A percentile compares a stretch with the other conserved stretches of the same genome.
Evolutionary conservation across 192 early-diverging fungal genomes (phyloP).

Genomic region (Entomortierella parvispora): DNA sequence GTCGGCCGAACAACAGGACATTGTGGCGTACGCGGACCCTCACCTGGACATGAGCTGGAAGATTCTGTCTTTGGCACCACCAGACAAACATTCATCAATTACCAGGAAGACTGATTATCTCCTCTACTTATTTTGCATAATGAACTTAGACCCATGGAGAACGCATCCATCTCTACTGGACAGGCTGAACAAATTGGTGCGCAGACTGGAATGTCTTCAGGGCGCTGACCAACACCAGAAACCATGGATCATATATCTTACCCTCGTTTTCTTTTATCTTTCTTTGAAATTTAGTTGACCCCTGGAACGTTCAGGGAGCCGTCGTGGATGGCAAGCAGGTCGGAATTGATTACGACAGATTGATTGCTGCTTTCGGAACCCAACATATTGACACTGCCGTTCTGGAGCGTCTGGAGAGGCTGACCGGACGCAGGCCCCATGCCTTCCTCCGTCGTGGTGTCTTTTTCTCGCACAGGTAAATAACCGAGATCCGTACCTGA

Average conservation of each 20-base stretch:
- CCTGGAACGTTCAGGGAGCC: slow-evolving; percentile 95
- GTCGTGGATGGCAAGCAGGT: slow-evolving; percentile 85
- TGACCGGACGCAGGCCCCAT: slow-evolving; percentile 89
- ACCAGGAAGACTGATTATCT: too few relatives aligned
- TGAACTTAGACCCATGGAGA: slow-evolving; percentile 43
- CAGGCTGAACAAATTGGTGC: slow-evolving; percentile 48
- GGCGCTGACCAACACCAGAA: not conserved
- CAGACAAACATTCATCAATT: too few relatives aligned
- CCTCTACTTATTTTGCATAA: too few relatives aligned
- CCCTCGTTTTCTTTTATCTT: not conserved
- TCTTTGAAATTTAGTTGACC: slow-evolving; percentile 76
- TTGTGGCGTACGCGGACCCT: slow-evolving; percentile 21
- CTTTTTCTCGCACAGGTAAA: slow-evolving; percentile 94
- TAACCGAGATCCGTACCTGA: not conserved
- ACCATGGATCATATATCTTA: not conserved
- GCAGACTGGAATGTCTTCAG: not conserved
- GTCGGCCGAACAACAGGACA: slow-evolving; percentile 43
- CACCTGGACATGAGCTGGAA: not conserved
- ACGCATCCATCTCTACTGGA: slow-evolving; percentile 22
- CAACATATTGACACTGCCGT: slow-evolving; percentile 77
- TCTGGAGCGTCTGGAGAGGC: slow-evolving; percentile 81
- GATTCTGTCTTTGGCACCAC: too few relatives aligned
- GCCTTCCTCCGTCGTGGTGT: slow-evolving; percentile 86
- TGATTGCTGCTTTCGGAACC: slow-evolving; percentile 91
- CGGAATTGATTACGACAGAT: slow-evolving; percentile 93